Percentiles rank a stretch among this genome's conserved stretches.
Evolutionary conservation across 176 grass and related monocot genomes (phyloP).

Genomic region (bread wheat (Triticum aestivum)): IWGSC_CS_RefSeq_v2.1 NC_057812.1:571479422-571479921

Average conservation of each 20-base stretch:
- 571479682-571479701: slow-evolving; percentile 2
- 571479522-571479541: background rate
- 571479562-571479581: background rate
- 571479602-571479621: background rate
- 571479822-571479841: slow-evolving; percentile 45
- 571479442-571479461: background rate
- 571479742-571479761: slow-evolving; percentile 33
- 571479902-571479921: background rate
- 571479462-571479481: background rate
- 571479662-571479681: background rate
- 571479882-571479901: slow-evolving; percentile 44
- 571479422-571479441: background rate
- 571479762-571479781: slow-evolving; percentile 41
- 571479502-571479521: background rate
- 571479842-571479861: slow-evolving; percentile 45
- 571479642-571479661: background rate
- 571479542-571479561: background rate
- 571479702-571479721: slow-evolving; percentile 30
- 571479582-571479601: background rate
- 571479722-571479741: slow-evolving; percentile 25
- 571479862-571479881: slow-evolving; percentile 57
- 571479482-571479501: background rate
- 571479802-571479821: slow-evolving; percentile 30
- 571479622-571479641: background rate
- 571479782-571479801: slow-evolving; percentile 38